These are phyloP conservation scores for Hydnomerulius pinastri DNA, from an alignment of 768 basidiomycete species.

Conservation along the genomic window DNA sequence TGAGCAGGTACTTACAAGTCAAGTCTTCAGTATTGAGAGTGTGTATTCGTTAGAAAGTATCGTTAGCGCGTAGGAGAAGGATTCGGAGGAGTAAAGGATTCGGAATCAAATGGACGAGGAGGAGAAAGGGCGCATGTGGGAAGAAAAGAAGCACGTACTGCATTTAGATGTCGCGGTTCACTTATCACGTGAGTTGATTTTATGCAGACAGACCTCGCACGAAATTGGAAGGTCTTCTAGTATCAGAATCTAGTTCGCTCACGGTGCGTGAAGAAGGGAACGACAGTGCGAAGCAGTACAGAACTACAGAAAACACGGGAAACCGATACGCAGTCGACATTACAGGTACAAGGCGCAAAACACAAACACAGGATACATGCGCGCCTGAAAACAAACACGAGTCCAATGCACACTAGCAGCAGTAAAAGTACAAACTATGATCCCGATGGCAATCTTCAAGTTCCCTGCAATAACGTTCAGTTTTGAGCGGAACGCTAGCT, in stretches of 20 bases:
- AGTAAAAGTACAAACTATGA: background rate
- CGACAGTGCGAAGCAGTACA: too few species aligned
- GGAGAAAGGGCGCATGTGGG: slow-evolving; percentile 11
- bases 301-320: too few species aligned
- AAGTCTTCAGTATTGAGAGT: slow-evolving; percentile 12
- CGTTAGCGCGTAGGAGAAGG: slow-evolving; percentile 10
- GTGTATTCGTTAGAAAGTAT: slow-evolving; percentile 17
- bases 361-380: too few species aligned
- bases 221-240: too few species aligned
- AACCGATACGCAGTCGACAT: too few species aligned
- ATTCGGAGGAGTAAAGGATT: slow-evolving; percentile 1
- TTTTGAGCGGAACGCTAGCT: background rate
- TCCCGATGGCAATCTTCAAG: background rate
- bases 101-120: background rate
- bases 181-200: slow-evolving; percentile 37
- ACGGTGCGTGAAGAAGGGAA: too few species aligned
- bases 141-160: slow-evolving; percentile 16
- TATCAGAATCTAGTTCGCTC: too few species aligned
- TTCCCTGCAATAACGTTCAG: background rate
- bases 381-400: too few species aligned
- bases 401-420: too few species aligned
- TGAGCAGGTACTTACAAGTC: slow-evolving; percentile 5
- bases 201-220: background rate
- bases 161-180: slow-evolving; percentile 30
- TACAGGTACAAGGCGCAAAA: too few species aligned